phyloP scores from a whole-genome alignment of 106 monocot species.

The Phalaenopsis aphrodite region DNA sequence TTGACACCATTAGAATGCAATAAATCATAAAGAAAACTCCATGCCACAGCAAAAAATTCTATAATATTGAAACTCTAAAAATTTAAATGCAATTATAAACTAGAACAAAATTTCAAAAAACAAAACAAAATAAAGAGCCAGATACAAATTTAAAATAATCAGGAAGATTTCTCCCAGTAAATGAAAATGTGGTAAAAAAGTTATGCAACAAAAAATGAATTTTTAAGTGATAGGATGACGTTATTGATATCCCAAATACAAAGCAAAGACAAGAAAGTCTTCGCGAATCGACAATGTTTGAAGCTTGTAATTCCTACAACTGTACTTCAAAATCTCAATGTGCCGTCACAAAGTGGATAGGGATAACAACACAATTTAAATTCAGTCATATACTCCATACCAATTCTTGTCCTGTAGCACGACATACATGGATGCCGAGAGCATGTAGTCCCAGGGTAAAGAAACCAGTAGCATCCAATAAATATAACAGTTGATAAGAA shows the following conservation, averaged over 20 bases:
- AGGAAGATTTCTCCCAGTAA: not conserved
- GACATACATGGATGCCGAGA: conserved; percentile 81
- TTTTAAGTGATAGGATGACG: not conserved
- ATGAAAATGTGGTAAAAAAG: not conserved
- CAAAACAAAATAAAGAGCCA: not conserved
- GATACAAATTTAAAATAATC: not conserved
- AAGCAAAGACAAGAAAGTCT: not conserved
- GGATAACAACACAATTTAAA: not conserved
- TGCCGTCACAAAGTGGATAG: not conserved
- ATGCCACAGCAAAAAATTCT: not conserved
- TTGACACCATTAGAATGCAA: conserved; percentile 21
- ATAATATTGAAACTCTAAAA: not conserved
- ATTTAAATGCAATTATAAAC: not conserved
- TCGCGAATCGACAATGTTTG: not conserved
- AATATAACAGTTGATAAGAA: conserved; percentile 76
- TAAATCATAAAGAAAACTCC: not conserved
- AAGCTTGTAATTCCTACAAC: not conserved
- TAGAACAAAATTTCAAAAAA: not conserved
- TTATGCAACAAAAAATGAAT: not conserved
- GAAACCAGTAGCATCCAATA: conserved; percentile 91
- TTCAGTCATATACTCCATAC: conserved; percentile 25
- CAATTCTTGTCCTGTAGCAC: conserved; percentile 94
- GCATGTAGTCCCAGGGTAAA: conserved; percentile 68
- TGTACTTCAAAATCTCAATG: not conserved
- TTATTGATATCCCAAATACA: not conserved